phyloP scores from a whole-genome alignment of 2,329 filamentous ascomycete species.

The Fusarium sp. region DNA sequence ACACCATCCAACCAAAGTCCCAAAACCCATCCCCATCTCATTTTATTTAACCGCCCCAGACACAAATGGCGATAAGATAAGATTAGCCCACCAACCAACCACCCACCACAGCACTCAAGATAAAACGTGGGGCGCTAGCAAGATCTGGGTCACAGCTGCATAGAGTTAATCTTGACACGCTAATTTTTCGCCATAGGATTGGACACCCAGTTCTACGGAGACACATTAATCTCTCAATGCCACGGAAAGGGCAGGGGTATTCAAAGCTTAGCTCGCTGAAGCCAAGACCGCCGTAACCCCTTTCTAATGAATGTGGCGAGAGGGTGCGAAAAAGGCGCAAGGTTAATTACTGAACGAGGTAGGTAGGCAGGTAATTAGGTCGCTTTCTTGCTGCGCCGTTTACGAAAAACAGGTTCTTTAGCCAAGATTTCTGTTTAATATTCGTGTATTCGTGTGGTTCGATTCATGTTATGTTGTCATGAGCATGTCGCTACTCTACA shows the following conservation, averaged over 20 bases:
- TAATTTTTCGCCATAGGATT: constrained; percentile 7
- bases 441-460: neutral
- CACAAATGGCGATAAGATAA: neutral
- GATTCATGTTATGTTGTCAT: constrained; percentile 2
- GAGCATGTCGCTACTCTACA: neutral
- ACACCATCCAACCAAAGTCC: neutral
- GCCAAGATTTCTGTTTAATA: neutral
- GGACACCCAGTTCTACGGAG: neutral
- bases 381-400: neutral
- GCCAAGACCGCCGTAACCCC: neutral
- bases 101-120: neutral
- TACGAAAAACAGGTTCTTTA: neutral
- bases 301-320: neutral
- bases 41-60: neutral
- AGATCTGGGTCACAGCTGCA: neutral
- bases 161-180: constrained; percentile 23
- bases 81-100: neutral
- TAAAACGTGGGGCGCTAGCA: constrained; percentile 7
- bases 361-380: neutral
- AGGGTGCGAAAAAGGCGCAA: neutral
- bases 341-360: neutral
- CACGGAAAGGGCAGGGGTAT: neutral
- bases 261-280: constrained; percentile 12
- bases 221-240: neutral
- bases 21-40: neutral